Percentiles rank a stretch among this genome's conserved stretches.
Evolutionary conservation across 257 asterid species (phyloP).

Genomic region (Anisodus tanguticus): DNA sequence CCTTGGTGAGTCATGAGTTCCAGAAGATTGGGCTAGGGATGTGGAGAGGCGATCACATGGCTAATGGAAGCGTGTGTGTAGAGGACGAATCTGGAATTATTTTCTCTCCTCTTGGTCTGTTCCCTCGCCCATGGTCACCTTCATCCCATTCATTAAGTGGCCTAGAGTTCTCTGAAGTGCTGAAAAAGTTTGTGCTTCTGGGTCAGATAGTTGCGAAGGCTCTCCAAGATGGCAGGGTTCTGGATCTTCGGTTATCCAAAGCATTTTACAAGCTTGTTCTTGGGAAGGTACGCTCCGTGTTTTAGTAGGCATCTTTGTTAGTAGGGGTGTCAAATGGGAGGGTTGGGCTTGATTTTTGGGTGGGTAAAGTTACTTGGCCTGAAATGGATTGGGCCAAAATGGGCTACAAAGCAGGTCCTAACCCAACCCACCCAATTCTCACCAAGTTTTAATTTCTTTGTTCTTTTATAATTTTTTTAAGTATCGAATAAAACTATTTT

Average conservation of each 20-base stretch:
- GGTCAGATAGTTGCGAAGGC: slow-evolving; percentile 89
- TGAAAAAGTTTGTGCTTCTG: slow-evolving; percentile 66
- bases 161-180: slow-evolving; percentile 56
- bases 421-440: too few relatives aligned
- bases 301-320: slow-evolving; percentile 6
- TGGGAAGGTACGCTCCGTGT: slow-evolving; percentile 63
- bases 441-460: too few relatives aligned
- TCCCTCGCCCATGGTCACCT: slow-evolving; percentile 92
- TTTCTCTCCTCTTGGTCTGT: slow-evolving; percentile 71
- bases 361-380: too few relatives aligned
- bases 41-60: slow-evolving; percentile 83
- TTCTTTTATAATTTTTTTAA: too few relatives aligned
- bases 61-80: slow-evolving; percentile 35
- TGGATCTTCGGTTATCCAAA: slow-evolving; percentile 87
- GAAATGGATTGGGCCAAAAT: too few relatives aligned
- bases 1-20: slow-evolving; percentile 86
- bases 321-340: too few relatives aligned
- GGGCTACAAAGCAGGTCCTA: too few relatives aligned
- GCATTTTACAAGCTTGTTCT: slow-evolving; percentile 86
- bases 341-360: too few relatives aligned
- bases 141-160: slow-evolving; percentile 40
- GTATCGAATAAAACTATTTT: too few relatives aligned
- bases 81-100: slow-evolving; percentile 50
- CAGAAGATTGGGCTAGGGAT: slow-evolving; percentile 73
- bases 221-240: slow-evolving; percentile 88